phyloP scores from a whole-genome alignment of 2,329 filamentous ascomycete species.

The Stemphylium beticola region DNA sequence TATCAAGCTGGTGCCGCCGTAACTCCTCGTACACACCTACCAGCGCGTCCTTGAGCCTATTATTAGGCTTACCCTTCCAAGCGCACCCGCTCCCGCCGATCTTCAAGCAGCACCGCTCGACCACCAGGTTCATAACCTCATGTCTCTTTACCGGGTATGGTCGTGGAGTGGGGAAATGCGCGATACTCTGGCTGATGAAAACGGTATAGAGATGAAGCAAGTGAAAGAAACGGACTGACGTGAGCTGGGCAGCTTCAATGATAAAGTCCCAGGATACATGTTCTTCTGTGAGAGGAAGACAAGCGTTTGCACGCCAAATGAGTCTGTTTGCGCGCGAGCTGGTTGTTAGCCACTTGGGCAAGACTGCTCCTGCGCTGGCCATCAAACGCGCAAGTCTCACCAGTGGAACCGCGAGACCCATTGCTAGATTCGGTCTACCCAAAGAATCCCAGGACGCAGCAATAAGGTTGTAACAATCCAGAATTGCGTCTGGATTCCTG shows the following conservation, averaged over 20 bases:
- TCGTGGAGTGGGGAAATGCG: constrained; percentile 17
- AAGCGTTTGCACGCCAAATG: constrained; percentile 41
- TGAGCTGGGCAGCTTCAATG: constrained; percentile 24
- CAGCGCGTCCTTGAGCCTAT: constrained; percentile 32
- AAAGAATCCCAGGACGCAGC: constrained; percentile 36
- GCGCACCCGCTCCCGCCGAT: constrained; percentile 17
- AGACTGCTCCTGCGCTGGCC: constrained; percentile 26
- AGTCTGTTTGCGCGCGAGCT: constrained; percentile 26
- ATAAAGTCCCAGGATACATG: constrained; percentile 34
- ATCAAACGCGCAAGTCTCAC: constrained; percentile 40
- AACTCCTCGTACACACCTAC: constrained; percentile 38
- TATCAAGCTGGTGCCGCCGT: constrained; percentile 29
- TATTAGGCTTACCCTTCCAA: constrained; percentile 28
- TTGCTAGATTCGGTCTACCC: constrained; percentile 27
- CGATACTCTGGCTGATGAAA: constrained; percentile 39
- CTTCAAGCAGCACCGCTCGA: constrained; percentile 36
- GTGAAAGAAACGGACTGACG: constrained; percentile 25
- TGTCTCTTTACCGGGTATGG: constrained; percentile 22
- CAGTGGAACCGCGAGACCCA: constrained; percentile 36
- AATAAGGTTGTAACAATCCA: constrained; percentile 33
- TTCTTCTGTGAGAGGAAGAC: constrained; percentile 19
- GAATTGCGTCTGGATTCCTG: constrained; percentile 15
- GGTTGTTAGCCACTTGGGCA: constrained; percentile 35
- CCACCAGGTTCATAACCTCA: constrained; percentile 34
- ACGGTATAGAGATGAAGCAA: constrained; percentile 41